Evolutionary conservation across 1,284 basidiomycete genomes (phyloP).

Genomic region (Ustilago loliicola): DNA sequence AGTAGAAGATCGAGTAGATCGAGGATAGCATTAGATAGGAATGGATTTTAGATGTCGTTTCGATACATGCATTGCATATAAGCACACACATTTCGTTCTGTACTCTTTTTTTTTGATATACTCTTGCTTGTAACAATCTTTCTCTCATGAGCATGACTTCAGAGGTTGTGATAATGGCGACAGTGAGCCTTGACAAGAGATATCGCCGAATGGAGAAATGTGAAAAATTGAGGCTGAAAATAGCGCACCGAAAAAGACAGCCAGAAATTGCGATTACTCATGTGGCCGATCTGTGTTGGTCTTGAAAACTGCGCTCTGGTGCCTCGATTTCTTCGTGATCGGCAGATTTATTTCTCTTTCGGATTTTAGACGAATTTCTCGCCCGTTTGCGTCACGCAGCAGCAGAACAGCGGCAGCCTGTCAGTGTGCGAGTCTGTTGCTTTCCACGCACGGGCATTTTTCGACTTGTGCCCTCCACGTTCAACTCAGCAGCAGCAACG

Average conservation of each 20-base stretch:
- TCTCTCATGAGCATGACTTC: not conserved
- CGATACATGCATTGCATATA: not conserved
- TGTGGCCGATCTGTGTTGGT: not conserved
- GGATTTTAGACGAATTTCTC: slow-evolving; percentile 19
- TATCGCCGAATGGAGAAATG: not conserved
- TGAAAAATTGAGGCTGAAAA: not conserved
- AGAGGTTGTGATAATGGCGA: not conserved
- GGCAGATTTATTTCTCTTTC: not conserved
- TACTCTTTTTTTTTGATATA: not conserved
- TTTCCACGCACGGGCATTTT: slow-evolving; percentile 11
- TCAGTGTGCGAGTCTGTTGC: not conserved
- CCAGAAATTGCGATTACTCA: not conserved
- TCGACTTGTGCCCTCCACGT: slow-evolving; percentile 12
- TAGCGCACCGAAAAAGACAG: not conserved
- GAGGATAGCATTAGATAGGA: not conserved
- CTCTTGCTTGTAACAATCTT: not conserved
- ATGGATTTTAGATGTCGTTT: not conserved
- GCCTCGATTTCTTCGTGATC: slow-evolving; percentile 16
- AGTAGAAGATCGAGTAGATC: slow-evolving; percentile 6
- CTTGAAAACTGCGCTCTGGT: not conserved
- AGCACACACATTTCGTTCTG: not conserved
- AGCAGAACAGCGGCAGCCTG: slow-evolving; percentile 2
- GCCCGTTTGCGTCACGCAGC: slow-evolving; percentile 5
- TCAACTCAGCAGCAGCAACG: slow-evolving; percentile 14
- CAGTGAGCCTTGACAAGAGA: not conserved